Base-by-base conservation (phyloP, 2,329 filamentous ascomycete species). In the Daldinia sp. region DNA sequence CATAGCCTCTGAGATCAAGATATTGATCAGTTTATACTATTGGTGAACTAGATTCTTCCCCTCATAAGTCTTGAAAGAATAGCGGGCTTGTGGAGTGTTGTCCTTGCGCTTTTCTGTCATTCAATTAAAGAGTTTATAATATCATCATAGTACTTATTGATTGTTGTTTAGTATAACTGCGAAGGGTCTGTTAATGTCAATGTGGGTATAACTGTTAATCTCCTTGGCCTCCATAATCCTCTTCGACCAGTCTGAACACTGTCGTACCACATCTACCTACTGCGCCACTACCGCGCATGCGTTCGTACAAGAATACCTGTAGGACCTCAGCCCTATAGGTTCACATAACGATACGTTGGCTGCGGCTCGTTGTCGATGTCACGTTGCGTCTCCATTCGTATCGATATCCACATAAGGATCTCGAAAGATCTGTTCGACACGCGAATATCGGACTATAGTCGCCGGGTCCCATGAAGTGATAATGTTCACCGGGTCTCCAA, bases 371-470 rank as follows among this genome's bases (percentile, higher is more conserved):
- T 50, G 26, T 42, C 18, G 20, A 63, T 58, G 63, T 68, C 51
- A 68, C 68, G 65, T 68, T 68, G 53, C 62, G 62, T 58, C 28
- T 46, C 28, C 26, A n/a, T 30, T 65, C 63, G 60, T 66, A 64
- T 60, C 51, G 15, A 35, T 13, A 53, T 20, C 64, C 57, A 58
- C 51, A 18, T 55, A 41, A 39, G 26, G 42, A 15, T 61, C 35
- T 58, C n/a, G 9, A 10, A 10, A 33, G 48, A 57, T 46, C 30
- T 15, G 18, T 13, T 48, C 20, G 42, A 44, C 15, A 37, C 18
- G 39, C 18, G 26, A 46, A 10, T 65, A 46, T 13, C 39, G 15
- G 39, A 42, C n/a, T 42, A 10, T 65, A 39, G 10, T n/a, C 5
- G 41, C 5, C 18, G 12, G n/a, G 41, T 18, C 6, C 5, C n/a